Evolutionary conservation across 371 early-diverging fungal species (phyloP), one percentile per base, ranked within the genome.

Genomic region (Funneliformis caledonium): DNA sequence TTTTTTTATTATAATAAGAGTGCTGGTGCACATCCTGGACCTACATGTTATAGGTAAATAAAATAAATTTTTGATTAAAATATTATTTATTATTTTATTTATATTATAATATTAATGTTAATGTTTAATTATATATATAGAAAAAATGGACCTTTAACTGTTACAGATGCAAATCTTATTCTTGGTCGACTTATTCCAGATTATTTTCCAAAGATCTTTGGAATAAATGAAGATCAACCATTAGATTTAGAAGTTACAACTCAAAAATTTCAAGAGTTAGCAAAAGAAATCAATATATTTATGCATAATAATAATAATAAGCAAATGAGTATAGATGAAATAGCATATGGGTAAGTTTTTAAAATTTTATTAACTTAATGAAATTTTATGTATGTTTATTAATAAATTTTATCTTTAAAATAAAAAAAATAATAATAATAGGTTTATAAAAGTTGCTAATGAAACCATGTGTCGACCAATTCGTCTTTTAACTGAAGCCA

Each of bases 401-500:
- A 42, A 19, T 4, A n/a, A 31, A 60, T 22, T 67, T 37, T 50
- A 2, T 37, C 3, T 37, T 37, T 37, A 37, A 37, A 37, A 37
- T 2, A 37, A 37, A 37, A 37, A 37, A 0, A 37, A 37, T 26
- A 26, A 26, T 26, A 19, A 47, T 50, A n/a, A 42, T 42, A 85
- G 85, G 10, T 98, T 97, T 83, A 89, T 98, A 80, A 92, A 94
- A 82, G 95, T 98, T 31, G 98, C 98, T 16, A 97, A 97, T 81
- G 98, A 98, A 83, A 89, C 95, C 4, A 97, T 98, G 97, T 95
- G 97, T 83, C 88, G 98, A 12, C 97, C 98, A 11, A 97, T 99
- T 72, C 91, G 98, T 9, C 93, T 94, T 1, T 85, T 99, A 76
- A 98, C 99, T 0, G 97, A 98, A 82, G 96, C 95, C 7, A 96